phyloP scores from a whole-genome alignment of 257 asterid species.

The Buddleja alternifolia region DNA sequence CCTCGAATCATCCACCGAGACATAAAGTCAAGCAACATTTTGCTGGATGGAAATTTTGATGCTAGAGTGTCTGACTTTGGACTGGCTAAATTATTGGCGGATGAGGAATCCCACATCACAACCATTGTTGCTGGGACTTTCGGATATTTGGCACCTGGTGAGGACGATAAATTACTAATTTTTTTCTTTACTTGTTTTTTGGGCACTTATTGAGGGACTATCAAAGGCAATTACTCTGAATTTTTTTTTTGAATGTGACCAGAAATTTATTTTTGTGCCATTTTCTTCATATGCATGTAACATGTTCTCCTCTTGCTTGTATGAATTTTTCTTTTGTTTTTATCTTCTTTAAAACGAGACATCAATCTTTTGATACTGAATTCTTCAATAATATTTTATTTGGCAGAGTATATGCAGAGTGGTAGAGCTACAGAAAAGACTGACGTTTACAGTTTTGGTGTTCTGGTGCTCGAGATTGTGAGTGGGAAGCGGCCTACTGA shows the following conservation, averaged over 20 bases:
- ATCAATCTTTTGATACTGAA: background rate
- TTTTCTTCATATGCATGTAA: conserved; percentile 9
- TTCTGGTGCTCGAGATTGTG: conserved; percentile 74
- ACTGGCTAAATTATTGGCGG: conserved; percentile 87
- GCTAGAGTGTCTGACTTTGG: conserved; percentile 98
- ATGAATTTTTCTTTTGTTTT: background rate
- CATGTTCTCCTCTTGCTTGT: too few species aligned
- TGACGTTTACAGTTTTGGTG: conserved; percentile 89
- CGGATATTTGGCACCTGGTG: conserved; percentile 98
- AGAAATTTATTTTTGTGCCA: background rate
- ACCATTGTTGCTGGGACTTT: conserved; percentile 98
- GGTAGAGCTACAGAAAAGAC: conserved; percentile 87
- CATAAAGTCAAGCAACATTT: conserved; percentile 91
- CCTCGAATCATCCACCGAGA: conserved; percentile 96
- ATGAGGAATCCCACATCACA: conserved; percentile 95
- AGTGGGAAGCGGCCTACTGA: conserved; percentile 84
- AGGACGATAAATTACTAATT: conserved; percentile 19
- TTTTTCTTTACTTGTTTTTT: conserved; percentile 17
- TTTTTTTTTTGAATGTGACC: too few species aligned
- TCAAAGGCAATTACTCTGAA: background rate
- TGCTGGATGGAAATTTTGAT: conserved; percentile 85
- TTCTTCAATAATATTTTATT: conserved; percentile 14
- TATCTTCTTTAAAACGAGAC: conserved; percentile 1
- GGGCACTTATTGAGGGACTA: background rate
- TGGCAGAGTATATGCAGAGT: conserved; percentile 89